Evolutionary conservation across 192 early-diverging fungal species (phyloP).

Genomic region (Coemansia sp.): DNA sequence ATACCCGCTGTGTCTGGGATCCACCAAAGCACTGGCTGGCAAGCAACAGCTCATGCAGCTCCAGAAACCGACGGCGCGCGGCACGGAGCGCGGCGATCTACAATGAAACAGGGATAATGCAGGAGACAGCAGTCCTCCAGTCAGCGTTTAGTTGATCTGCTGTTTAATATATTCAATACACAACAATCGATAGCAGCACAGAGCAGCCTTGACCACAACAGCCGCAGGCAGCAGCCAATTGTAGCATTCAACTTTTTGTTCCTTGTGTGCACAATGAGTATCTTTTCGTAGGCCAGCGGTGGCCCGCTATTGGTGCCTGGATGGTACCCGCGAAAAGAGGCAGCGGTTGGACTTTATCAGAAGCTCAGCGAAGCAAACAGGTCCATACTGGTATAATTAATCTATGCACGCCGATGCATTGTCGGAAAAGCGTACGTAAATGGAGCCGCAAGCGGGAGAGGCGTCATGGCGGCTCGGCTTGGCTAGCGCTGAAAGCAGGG

Average conservation of each 20-base stretch:
- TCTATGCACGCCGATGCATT: conserved; percentile 33
- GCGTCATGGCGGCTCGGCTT: conserved; percentile 3
- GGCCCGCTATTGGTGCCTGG: too few species aligned
- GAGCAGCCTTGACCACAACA: too few species aligned
- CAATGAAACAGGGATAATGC: conserved; percentile 3
- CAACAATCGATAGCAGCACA: too few species aligned
- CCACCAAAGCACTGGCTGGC: conserved; percentile 17
- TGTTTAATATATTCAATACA: too few species aligned
- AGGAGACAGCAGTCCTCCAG: too few species aligned
- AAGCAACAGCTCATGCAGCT: conserved; percentile 34
- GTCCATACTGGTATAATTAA: conserved; percentile 13
- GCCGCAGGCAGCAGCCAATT: too few species aligned
- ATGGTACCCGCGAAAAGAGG: too few species aligned
- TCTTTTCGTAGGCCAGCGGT: too few species aligned
- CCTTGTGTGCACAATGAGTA: not conserved
- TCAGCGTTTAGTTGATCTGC: too few species aligned
- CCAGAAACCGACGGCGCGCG: conserved; percentile 40
- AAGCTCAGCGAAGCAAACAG: too few species aligned
- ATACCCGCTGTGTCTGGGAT: conserved; percentile 10
- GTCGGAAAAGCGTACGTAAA: conserved; percentile 11
- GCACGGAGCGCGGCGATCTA: conserved; percentile 31
- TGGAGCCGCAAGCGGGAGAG: conserved; percentile 3
- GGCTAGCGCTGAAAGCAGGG: not conserved
- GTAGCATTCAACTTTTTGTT: too few species aligned
- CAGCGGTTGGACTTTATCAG: too few species aligned